A percentile compares a stretch with the other conserved stretches of the same genome.
Evolutionary conservation across 2,329 filamentous ascomycete species (phyloP).

Genomic region (Fusarium albosuccineum): DNA sequence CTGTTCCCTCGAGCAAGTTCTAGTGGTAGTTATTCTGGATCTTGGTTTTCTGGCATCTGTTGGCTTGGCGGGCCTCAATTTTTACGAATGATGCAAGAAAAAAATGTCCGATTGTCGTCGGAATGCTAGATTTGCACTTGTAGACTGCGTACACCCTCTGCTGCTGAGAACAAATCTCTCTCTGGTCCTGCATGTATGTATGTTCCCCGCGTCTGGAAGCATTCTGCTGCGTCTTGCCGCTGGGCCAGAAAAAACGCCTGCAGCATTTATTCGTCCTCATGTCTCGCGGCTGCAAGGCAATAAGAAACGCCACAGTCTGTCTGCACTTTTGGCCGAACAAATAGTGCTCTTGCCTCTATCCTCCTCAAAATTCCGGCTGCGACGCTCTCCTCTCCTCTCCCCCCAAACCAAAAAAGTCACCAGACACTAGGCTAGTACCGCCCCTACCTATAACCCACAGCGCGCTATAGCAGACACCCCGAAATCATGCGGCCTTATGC

Average conservation of each 20-base stretch:
- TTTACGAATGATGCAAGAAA: no score
- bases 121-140: conserved; percentile 5
- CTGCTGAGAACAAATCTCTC: background rate
- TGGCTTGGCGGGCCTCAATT: conserved; percentile 26
- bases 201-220: conserved; percentile 8
- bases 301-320: no score
- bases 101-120: conserved; percentile 11
- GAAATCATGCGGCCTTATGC: conserved; percentile 19
- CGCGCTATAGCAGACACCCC: background rate
- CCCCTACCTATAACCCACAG: background rate
- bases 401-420: no score
- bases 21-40: background rate
- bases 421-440: no score
- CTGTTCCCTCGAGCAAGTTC: background rate
- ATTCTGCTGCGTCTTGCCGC: conserved; percentile 1
- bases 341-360: background rate
- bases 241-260: no score
- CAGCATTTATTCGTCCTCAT: no score
- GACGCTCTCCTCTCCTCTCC: no score
- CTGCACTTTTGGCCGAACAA: no score
- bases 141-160: no score
- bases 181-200: conserved; percentile 21
- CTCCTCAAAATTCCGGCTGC: background rate
- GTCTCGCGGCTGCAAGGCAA: no score
- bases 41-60: no score